Conservation (phyloP, 108 stramenopile species). For the Stephanodiscus minutulus region DNA sequence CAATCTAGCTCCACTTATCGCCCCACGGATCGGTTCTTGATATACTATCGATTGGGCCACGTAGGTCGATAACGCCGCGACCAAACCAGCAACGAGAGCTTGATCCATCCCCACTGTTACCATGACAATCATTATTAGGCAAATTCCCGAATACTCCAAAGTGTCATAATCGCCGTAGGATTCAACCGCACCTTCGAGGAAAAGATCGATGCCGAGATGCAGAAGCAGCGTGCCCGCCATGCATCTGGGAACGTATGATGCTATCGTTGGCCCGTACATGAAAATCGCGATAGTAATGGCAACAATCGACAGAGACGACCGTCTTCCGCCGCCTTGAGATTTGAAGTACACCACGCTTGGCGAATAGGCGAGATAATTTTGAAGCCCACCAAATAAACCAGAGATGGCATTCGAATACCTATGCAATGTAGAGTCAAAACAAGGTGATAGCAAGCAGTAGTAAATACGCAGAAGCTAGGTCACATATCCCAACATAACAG, state of each 20-base stretch:
- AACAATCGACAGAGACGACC: conserved; percentile 44
- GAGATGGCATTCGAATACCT: conserved; percentile 63
- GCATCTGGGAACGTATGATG: conserved; percentile 34
- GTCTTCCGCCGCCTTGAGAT: conserved; percentile 61
- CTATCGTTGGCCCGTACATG: conserved; percentile 18
- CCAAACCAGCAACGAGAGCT: conserved; percentile 68
- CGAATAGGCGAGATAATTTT: conserved; percentile 77
- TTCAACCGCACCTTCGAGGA: conserved; percentile 36
- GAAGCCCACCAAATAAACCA: conserved; percentile 67
- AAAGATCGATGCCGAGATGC: conserved; percentile 50
- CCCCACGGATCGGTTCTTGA: conserved; percentile 63
- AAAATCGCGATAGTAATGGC: conserved; percentile 20
- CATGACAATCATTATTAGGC: conserved; percentile 76
- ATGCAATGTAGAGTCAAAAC: neutral
- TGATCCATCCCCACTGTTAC: conserved; percentile 66
- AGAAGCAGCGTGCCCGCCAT: conserved; percentile 55
- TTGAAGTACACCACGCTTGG: conserved; percentile 66
- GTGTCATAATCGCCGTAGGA: conserved; percentile 40
- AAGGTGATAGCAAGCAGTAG: neutral
- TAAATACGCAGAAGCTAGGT: neutral
- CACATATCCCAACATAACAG: no score
- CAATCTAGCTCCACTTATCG: conserved; percentile 69
- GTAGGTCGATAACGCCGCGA: conserved; percentile 62
- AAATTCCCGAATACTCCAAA: conserved; percentile 65
- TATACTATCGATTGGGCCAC: conserved; percentile 63